A percentile compares a stretch with the other conserved stretches of the same genome.
phyloP scores from a whole-genome alignment of 2,329 filamentous ascomycete genomes.

The Diaporthe citriasiana region DNA sequence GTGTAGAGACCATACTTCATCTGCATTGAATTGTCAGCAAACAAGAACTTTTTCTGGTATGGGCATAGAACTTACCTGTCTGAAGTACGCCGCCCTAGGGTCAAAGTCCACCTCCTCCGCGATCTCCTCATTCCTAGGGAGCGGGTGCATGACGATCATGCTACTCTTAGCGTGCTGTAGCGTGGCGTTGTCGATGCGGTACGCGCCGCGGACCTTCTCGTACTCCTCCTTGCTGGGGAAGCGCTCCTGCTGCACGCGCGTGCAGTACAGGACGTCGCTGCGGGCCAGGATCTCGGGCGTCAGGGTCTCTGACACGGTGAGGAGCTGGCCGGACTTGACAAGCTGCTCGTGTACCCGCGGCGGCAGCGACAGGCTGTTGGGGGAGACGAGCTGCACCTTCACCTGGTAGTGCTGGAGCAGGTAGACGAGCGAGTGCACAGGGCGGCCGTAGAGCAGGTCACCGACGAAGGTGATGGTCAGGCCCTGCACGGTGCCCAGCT shows the following conservation, averaged over 20 bases:
- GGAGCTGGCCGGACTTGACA: slow-evolving; percentile 80
- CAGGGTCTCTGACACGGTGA: slow-evolving; percentile 81
- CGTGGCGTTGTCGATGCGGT: slow-evolving; percentile 90
- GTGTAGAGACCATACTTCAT: slow-evolving; percentile 99
- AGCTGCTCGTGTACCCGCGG: slow-evolving; percentile 80
- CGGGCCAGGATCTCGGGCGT: slow-evolving; percentile 88
- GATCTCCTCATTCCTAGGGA: slow-evolving; percentile 94
- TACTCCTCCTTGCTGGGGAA: slow-evolving; percentile 87
- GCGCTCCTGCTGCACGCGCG: slow-evolving; percentile 94
- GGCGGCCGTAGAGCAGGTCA: slow-evolving; percentile 92
- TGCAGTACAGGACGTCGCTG: slow-evolving; percentile 97
- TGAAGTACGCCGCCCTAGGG: slow-evolving; percentile 95
- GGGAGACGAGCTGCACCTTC: slow-evolving; percentile 90
- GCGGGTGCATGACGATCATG: slow-evolving; percentile 95
- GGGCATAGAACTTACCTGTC: slow-evolving; percentile 83
- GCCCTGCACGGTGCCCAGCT: slow-evolving; percentile 94
- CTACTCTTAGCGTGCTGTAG: slow-evolving; percentile 91
- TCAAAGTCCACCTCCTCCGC: slow-evolving; percentile 98
- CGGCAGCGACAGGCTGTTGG: slow-evolving; percentile 83
- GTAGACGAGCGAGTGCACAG: slow-evolving; percentile 95
- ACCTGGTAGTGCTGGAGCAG: slow-evolving; percentile 97
- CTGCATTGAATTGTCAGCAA: slow-evolving; percentile 60
- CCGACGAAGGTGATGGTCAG: slow-evolving; percentile 96
- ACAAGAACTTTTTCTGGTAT: slow-evolving; percentile 56
- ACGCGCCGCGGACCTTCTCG: slow-evolving; percentile 88